phyloP scores from a whole-genome alignment of 2,329 filamentous ascomycete genomes.

The Colletotrichum eremochloae region DNA sequence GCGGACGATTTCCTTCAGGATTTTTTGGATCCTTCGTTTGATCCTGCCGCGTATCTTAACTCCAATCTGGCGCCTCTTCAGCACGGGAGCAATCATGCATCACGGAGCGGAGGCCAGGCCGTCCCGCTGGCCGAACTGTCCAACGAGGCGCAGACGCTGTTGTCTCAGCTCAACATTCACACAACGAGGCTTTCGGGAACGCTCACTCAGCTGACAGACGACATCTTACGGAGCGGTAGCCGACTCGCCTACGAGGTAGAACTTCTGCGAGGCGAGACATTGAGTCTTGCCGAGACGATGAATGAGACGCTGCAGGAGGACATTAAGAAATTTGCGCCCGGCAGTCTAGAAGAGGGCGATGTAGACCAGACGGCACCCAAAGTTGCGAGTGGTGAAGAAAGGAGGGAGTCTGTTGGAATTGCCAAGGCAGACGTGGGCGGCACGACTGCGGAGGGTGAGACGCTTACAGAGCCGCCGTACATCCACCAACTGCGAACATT shows the following conservation, averaged over 20 bases:
- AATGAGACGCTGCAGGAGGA: slow-evolving; percentile 79
- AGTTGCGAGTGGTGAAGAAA: slow-evolving; percentile 33
- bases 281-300: slow-evolving; percentile 83
- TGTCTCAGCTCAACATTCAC: slow-evolving; percentile 90
- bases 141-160: slow-evolving; percentile 83
- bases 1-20: slow-evolving; percentile 79
- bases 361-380: slow-evolving; percentile 36
- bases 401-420: slow-evolving; percentile 20
- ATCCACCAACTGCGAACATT: slow-evolving; percentile 86
- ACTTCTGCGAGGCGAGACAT: slow-evolving; percentile 87
- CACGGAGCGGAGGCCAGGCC: slow-evolving; percentile 49
- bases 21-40: slow-evolving; percentile 83
- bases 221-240: slow-evolving; percentile 90
- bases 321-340: slow-evolving; percentile 78
- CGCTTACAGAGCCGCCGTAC: slow-evolving; percentile 69
- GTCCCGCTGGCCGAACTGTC: slow-evolving; percentile 82
- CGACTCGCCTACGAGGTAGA: slow-evolving; percentile 95
- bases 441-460: slow-evolving; percentile 40
- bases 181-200: slow-evolving; percentile 85
- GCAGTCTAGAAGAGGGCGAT: slow-evolving; percentile 54
- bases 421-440: slow-evolving; percentile 20
- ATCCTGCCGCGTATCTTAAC: slow-evolving; percentile 89
- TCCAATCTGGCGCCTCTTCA: slow-evolving; percentile 78
- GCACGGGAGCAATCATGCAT: slow-evolving; percentile 50
- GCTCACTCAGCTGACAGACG: slow-evolving; percentile 91